These are phyloP conservation scores for Paraleonurus japonicus DNA, from an alignment of 257 asterid genomes.

Conservation along the genomic window DNA sequence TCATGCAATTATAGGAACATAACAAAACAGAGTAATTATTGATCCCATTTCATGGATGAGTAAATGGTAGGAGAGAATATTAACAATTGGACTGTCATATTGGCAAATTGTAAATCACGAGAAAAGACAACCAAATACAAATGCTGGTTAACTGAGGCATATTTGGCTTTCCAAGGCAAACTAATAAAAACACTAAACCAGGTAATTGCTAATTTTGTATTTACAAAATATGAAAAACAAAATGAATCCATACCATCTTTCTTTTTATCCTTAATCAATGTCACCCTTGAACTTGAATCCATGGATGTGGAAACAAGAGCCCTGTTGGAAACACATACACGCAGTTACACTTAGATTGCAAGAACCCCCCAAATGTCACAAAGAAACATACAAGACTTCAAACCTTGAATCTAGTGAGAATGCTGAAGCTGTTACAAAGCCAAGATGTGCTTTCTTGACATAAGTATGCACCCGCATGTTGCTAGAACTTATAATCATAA, in stretches of 20 bases:
- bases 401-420: constrained; percentile 91
- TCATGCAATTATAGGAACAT: not conserved
- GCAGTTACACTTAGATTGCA: constrained; percentile 6
- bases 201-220: constrained; percentile 8
- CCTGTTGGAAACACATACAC: constrained; percentile 42
- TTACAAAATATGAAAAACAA: constrained; percentile 4
- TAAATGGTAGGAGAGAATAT: not conserved
- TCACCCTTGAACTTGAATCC: constrained; percentile 86
- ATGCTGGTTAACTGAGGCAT: constrained; percentile 1
- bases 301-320: constrained; percentile 76
- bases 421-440: constrained; percentile 70
- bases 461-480: constrained; percentile 51
- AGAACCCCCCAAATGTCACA: constrained; percentile 11
- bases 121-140: not conserved
- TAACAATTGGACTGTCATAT: not conserved
- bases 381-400: not conserved
- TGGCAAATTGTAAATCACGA: not conserved
- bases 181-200: not conserved
- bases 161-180: not conserved
- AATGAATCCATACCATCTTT: constrained; percentile 44
- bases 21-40: not conserved
- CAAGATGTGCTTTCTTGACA: constrained; percentile 87
- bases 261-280: constrained; percentile 55
- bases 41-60: not conserved
- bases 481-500: constrained; percentile 49